Conservation (phyloP, 1,284 basidiomycete species). For the Boletellus deceptivus region DNA sequence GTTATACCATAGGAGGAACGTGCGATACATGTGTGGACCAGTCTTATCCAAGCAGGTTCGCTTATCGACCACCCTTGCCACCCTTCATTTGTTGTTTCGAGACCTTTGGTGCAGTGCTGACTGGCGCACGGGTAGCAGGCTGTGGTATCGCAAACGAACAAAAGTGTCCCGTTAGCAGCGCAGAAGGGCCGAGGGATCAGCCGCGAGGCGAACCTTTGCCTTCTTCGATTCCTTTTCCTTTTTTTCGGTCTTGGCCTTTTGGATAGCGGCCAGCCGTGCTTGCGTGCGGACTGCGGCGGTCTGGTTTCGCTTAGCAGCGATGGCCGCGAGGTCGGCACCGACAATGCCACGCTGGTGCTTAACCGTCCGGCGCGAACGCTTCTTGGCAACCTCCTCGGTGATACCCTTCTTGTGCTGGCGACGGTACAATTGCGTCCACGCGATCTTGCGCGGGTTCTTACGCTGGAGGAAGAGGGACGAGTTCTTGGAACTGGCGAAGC, state of each 20-base stretch:
- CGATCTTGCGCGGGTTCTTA: constrained; percentile 99
- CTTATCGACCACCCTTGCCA: constrained; percentile 67
- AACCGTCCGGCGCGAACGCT: constrained; percentile 94
- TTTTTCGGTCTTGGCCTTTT: constrained; percentile 93
- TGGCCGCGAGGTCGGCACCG: constrained; percentile 90
- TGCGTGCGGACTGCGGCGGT: constrained; percentile 84
- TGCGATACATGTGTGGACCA: constrained; percentile 24
- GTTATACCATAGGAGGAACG: constrained; percentile 16
- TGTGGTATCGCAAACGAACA: constrained; percentile 26
- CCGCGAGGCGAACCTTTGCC: constrained; percentile 62
- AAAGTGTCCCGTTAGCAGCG: neutral
- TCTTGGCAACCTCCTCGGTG: constrained; percentile 99
- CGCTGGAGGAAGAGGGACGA: constrained; percentile 98
- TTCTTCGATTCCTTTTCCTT: constrained; percentile 96
- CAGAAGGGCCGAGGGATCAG: neutral
- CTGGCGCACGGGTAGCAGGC: constrained; percentile 51
- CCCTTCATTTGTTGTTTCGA: constrained; percentile 98
- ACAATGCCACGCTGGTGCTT: constrained; percentile 99
- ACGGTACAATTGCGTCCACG: constrained; percentile 96
- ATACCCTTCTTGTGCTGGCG: constrained; percentile 99
- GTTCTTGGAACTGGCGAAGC: constrained; percentile 86
- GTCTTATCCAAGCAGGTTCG: constrained; percentile 1
- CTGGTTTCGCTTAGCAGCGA: constrained; percentile 90
- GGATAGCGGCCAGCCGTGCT: constrained; percentile 80
- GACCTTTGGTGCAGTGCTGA: constrained; percentile 71